These are phyloP conservation scores for Cryptococcus sp. DNA, from an alignment of 1,284 basidiomycete genomes.

Conservation along the genomic window DNA sequence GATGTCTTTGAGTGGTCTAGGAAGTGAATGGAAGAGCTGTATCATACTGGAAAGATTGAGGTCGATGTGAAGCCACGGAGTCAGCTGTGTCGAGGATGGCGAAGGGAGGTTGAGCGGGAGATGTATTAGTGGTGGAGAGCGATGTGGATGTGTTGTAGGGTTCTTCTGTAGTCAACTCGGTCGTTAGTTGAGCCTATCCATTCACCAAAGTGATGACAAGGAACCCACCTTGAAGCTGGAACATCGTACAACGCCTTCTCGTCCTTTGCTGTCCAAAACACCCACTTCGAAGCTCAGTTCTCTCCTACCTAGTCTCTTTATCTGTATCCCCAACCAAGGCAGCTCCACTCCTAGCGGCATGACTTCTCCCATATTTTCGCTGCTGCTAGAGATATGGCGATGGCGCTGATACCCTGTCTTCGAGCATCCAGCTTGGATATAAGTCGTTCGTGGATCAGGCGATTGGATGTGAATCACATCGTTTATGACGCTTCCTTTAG, in stretches of 20 bases:
- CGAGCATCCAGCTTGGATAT: constrained; percentile 61
- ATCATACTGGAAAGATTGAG: constrained; percentile 65
- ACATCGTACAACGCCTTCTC: constrained; percentile 65
- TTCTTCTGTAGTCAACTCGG: constrained; percentile 56
- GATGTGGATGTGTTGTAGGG: constrained; percentile 58
- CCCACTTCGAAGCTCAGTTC: constrained; percentile 77
- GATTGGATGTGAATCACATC: constrained; percentile 82
- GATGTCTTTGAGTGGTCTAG: constrained; percentile 8
- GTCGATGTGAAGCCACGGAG: constrained; percentile 69
- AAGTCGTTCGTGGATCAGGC: constrained; percentile 67
- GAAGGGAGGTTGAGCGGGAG: constrained; percentile 70
- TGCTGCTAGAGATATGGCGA: constrained; percentile 4
- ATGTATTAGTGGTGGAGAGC: constrained; percentile 63
- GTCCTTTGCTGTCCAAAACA: constrained; percentile 64
- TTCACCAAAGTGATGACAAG: too few relatives aligned
- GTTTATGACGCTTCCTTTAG: constrained; percentile 49
- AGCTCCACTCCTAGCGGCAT: constrained; percentile 65
- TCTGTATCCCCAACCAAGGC: constrained; percentile 72
- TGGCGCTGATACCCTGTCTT: neutral
- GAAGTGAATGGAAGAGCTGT: constrained; percentile 62
- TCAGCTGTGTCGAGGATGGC: constrained; percentile 60
- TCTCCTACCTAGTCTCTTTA: constrained; percentile 63
- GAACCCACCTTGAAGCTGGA: constrained; percentile 76
- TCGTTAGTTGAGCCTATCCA: too few relatives aligned
- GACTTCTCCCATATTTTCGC: neutral